Evolutionary conservation across 208 protist genomes (phyloP), one percentile per base, ranked within the genome.

Genomic region (Crithidia fasciculata): DNA sequence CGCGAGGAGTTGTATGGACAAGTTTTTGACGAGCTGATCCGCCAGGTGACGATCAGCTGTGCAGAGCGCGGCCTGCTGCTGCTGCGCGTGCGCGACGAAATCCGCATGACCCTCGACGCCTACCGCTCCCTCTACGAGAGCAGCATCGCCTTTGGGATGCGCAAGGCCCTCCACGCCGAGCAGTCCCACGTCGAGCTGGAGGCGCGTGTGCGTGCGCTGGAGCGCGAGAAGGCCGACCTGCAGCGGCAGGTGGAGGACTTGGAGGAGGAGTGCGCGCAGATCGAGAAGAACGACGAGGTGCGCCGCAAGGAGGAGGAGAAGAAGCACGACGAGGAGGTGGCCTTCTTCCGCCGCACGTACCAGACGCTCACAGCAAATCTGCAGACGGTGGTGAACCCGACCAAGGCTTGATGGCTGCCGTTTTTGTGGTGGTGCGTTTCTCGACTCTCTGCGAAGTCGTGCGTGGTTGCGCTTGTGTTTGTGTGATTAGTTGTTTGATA

Each of bases 21-120:
- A 77, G 91, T 87, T 50, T 99, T 99, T 80, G 98, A 98, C 86
- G 90, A 94, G 67, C 64, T 99, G 12, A 99, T 99, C 74, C 96
- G 98, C 3, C 95, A 99, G 76, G 98, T 99, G 18, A 99, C 98
- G 4, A 95, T 99, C 64, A 98, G 98, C 79, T 99, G 98, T 69
- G 95, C 97, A 2, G 98, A 99, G 89, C 81, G 99, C 18, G 99
- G 99, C 2, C 80, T 99, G 45, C 83, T 99, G 44, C 86, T 99
- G 16, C 87, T 99, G 40, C 92, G 98, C 13, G 96, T 99, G 52
- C 84, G 99, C 0, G 98, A 99, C 73, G 99, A 99, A 76, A 86
- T 99, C 59, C 87, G 87, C 55, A 93, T 94, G 88, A 92, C 89
- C 52, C 78, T 96, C 43, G 89, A 93, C 73, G 89, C 92, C 41